Conservation (phyloP, 805 yeast genomes). For the Danielia oregonensis region DNA sequence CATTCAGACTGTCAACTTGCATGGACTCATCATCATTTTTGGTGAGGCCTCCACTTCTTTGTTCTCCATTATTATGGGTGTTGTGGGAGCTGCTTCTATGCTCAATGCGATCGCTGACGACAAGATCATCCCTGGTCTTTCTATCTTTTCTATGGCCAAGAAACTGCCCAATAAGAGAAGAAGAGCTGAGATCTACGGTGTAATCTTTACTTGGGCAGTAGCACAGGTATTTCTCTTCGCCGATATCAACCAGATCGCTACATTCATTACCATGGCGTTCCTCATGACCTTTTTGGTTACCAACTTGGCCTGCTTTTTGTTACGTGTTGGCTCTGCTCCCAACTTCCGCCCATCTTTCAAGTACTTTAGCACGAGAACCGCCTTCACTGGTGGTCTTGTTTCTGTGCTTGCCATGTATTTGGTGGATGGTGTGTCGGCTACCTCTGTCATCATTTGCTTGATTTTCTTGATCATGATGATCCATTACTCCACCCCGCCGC, state of each 20-base stretch:
- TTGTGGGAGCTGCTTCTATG: constrained; percentile 91
- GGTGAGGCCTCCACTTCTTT: constrained; percentile 94
- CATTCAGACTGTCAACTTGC: constrained; percentile 73
- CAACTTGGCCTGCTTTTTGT: constrained; percentile 86
- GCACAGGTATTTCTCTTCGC: constrained; percentile 85
- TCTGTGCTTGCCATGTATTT: constrained; percentile 87
- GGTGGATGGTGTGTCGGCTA: constrained; percentile 89
- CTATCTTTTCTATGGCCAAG: constrained; percentile 41
- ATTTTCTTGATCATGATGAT: constrained; percentile 68
- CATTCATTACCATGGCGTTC: constrained; percentile 95
- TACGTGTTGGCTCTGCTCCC: constrained; percentile 92
- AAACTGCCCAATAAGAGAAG: constrained; percentile 39
- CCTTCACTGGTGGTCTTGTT: constrained; percentile 65
- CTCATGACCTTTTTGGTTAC: constrained; percentile 94
- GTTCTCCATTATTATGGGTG: constrained; percentile 91
- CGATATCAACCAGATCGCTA: constrained; percentile 90
- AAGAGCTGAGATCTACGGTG: constrained; percentile 61
- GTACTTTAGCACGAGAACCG: constrained; percentile 80
- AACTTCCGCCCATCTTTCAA: constrained; percentile 94
- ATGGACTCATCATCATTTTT: constrained; percentile 62
- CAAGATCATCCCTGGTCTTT: constrained; percentile 76
- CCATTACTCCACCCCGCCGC: constrained; percentile 90
- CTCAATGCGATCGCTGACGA: constrained; percentile 91
- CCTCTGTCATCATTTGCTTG: constrained; percentile 65
- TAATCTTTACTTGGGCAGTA: constrained; percentile 72